Percentiles rank a stretch among this genome's conserved stretches.
Evolutionary conservation across 805 yeast species (phyloP).

Genomic region (Cyberlindnera mycetangii): DNA sequence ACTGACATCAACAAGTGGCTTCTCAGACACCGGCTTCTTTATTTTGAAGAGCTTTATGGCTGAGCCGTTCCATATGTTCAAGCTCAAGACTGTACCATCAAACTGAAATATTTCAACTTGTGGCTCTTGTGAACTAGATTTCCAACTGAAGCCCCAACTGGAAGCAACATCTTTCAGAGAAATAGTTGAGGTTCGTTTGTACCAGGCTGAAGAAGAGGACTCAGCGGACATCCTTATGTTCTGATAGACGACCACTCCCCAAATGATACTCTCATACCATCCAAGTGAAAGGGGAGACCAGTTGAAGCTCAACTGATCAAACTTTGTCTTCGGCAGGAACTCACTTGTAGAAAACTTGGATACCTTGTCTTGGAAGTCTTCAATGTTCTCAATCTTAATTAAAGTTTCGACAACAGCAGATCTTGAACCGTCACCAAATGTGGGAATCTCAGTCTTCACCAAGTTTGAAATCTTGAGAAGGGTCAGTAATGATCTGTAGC

Average conservation of each 20-base stretch:
- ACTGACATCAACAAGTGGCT: constrained; percentile 40
- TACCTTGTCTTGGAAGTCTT: constrained; percentile 29
- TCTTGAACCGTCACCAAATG: constrained; percentile 21
- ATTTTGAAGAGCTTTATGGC: constrained; percentile 31
- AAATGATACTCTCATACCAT: constrained; percentile 70
- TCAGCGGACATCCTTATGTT: constrained; percentile 22
- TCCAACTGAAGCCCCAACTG: constrained; percentile 36
- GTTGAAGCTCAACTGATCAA: constrained; percentile 47
- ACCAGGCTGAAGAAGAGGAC: constrained; percentile 23
- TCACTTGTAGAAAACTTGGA: constrained; percentile 34
- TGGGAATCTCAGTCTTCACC: constrained; percentile 30
- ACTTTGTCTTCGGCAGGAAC: constrained; percentile 40
- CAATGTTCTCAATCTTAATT: constrained; percentile 38
- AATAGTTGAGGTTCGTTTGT: constrained; percentile 24
- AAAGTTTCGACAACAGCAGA: constrained; percentile 34
- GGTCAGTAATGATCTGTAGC: constrained; percentile 39
- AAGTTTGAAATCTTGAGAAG: constrained; percentile 36
- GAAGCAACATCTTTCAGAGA: constrained; percentile 34
- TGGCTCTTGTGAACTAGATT: constrained; percentile 11
- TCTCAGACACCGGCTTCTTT: constrained; percentile 36
- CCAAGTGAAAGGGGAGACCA: constrained; percentile 69
- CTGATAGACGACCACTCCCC: constrained; percentile 51
- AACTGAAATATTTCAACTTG: constrained; percentile 12
- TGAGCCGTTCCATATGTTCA: constrained; percentile 23
- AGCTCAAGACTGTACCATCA: constrained; percentile 20